Base-by-base conservation (phyloP, 2,329 filamentous ascomycete species). In the Trichoderma cornu-damae region DNA sequence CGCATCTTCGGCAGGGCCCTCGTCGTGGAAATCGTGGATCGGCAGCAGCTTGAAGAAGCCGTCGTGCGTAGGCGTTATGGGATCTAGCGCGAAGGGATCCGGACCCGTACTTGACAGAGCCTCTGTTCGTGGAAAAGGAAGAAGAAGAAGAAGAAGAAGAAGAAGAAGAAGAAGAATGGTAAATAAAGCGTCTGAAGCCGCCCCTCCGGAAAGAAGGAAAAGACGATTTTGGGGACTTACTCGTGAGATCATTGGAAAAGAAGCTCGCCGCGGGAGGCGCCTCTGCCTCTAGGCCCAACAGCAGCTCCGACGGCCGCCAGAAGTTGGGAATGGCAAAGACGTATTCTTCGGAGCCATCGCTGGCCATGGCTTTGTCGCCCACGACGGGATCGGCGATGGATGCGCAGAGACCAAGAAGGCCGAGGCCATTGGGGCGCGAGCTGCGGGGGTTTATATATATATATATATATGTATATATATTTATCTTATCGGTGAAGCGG, bases 271-370 rank as follows among this genome's bases (percentile, higher is more conserved):
- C 60, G 40, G 65, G 58, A 16, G 60, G 46, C 24, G 61, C 40
- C 20, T 66, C 61, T 32, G 49, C 51, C 20, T 58, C 59, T 20
- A 66, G 30, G 46, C 67, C 61, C 6, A 75, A 69, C 35, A 81
- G 70, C 69, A 79, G 78, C 62, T 72, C 75, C 2, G 85, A 83
- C 24, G 77, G 72, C 56, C 74, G 75, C 78, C 80, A 83, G 60
- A 88, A 79, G 65, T 85, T 77, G 37, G 83, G 82, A 44, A 85
- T 82, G 37, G 80, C 78, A 66, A 89, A 89, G 30, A 85, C 77
- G 66, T 86, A 72, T 47, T 79, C 75, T 54, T 71, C 66, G 38
- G 77, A 73, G 59, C 76, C 70, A 53, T 77, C 69, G 60, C 73
- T 59, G 60, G 61, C 62, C 70, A 72, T 73, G 59, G 58, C 67